Evolutionary conservation across 495 filamentous ascomycete genomes (phyloP), one percentile per base, ranked within the genome.

Genomic region (Aspergillus bridgeri): DNA sequence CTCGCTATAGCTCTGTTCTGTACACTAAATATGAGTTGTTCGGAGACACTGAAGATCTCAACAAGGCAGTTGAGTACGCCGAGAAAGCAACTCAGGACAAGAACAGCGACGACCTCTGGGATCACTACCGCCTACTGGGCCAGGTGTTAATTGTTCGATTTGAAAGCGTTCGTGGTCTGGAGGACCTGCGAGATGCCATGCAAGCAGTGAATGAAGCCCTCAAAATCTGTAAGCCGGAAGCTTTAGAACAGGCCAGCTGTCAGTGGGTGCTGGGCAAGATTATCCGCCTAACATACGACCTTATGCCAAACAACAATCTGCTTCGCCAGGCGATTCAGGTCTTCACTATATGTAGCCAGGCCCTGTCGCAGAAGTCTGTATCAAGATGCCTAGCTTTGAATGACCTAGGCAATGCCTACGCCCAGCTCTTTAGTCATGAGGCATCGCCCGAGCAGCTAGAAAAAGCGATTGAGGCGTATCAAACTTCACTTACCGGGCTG

Each of bases 391-490:
- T 54, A 6, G 21, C n/a, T 3, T 25, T 54, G 21, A 54, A 54
- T 23, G 52, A 54, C 23, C 11, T 54, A 11, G 52, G 52, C 15
- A 54, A 54, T 18, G 52, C 52, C n/a, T 54, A 46, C 7, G 25
- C 43, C 24, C 38, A 54, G 6, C 38, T 46, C 1, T 54, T 54
- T 21, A 46, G 20, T 11, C 52, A 54, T 27, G 52, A 54, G 38
- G 52, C 52, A 11, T 5, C 17, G 17, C 33, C 52, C 1, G 42
- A 25, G 52, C 21, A 45, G 6, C 52, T 54, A 17, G 52, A 54
- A 11, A 44, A 54, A 25, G 52, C 42, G 8, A 54, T 54, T 5
- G 52, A 54, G 5, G 52, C 52, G 13, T 54, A 54, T 21, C 43
- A 46, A 27, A 22, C 43, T 9, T 22, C 52, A 17, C 25, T 54